Evolutionary conservation across 2,329 filamentous ascomycete species (phyloP), one percentile per base, ranked within the genome.

Genomic region (Sclerotinia borealis): DNA sequence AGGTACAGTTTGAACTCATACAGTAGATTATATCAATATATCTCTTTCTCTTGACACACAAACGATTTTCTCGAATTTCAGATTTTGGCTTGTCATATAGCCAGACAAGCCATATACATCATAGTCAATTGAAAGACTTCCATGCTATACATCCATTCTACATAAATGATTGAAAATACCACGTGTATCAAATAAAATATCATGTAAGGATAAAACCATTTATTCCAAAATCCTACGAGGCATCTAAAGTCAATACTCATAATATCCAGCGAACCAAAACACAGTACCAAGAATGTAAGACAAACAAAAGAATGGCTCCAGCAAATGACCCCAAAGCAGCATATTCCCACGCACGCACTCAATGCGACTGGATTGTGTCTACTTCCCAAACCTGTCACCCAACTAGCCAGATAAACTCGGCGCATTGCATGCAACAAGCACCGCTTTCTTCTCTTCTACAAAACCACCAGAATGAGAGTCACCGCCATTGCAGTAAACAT

Each of bases 401-500:
- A 6, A n/a, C 4, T n/a, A 51, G 10, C 10, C 17, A 17, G 11
- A 34, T 11, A 56, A 45, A 19, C 27, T 22, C n/a, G 17, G 17
- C 31, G 43, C 22, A 22, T 34, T 34, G 3, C 15, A 36, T 9
- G 2, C 19, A 31, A 45, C 8, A 34, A 2, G n/a, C 13, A 11
- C 29, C 7, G 34, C n/a, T n/a, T n/a, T n/a, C n/a, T n/a, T 6
- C 7, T 13, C 27, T n/a, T 56, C 39, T 56, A 56, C 22, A 60
- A 29, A 22, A 62, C 29, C 2, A 55, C 59, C 31, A 62, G 15
- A 47, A 56, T 39, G 13, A 62, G 17, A 43, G 34, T 47, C 15
- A 56, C 50, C 9, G 37, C 59, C 50, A 62, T 62, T 27, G 31
- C 39, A 22, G 59, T 62, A 17, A 62, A 56, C 29, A 62, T 34